phyloP scores from a whole-genome alignment of 352 stramenopile genomes.

The Pythium dissotocum region DNA sequence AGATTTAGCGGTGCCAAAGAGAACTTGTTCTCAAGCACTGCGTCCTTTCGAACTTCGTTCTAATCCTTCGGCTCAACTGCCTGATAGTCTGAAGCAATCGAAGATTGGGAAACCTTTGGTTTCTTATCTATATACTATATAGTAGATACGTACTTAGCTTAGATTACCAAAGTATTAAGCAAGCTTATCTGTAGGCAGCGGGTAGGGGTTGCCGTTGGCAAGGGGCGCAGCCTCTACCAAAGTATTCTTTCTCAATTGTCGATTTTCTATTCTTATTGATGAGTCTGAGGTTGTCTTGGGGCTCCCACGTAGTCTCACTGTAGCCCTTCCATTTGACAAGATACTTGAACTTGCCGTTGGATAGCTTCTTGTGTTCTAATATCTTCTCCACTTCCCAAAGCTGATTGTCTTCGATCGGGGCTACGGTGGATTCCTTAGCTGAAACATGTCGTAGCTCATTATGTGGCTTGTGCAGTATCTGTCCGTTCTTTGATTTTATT shows the following conservation, averaged over 20 bases:
- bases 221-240: no score
- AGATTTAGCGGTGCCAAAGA: no score
- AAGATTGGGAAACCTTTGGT: no score
- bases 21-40: no score
- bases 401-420: slow-evolving; percentile 20
- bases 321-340: slow-evolving; percentile 22
- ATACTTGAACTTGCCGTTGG: slow-evolving; percentile 30
- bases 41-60: no score
- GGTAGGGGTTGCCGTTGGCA: no score
- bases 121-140: slow-evolving; percentile 1
- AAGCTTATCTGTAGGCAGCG: no score
- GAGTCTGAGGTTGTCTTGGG: slow-evolving; percentile 22
- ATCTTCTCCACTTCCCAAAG: slow-evolving; percentile 32
- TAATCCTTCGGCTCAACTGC: no score
- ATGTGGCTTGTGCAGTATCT: slow-evolving; percentile 27
- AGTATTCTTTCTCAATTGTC: slow-evolving; percentile 15
- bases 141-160: no score
- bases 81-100: no score
- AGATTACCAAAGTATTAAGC: no score
- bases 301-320: slow-evolving; percentile 22
- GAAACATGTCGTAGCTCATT: slow-evolving; percentile 31
- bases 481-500: slow-evolving; percentile 36
- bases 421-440: slow-evolving; percentile 18
- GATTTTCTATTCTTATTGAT: slow-evolving; percentile 25
- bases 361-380: slow-evolving; percentile 15